Percentiles rank a stretch among this genome's conserved stretches.
These are phyloP conservation scores for Metschnikowia sp. DNA, from an alignment of 805 yeast species.

Conservation along the genomic window DNA sequence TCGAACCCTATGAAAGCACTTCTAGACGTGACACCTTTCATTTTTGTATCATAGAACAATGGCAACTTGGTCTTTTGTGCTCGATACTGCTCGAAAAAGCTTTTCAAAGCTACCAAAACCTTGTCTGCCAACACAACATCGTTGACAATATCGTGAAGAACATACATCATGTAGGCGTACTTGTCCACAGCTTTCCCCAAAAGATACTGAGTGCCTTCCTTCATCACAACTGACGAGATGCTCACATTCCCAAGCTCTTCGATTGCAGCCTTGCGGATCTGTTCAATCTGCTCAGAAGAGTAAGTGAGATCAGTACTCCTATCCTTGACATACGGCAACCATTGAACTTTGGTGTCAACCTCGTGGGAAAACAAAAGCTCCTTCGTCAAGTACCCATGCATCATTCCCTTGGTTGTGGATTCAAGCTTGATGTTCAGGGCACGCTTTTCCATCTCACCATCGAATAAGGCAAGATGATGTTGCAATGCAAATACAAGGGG, in stretches of 20 bases:
- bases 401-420: constrained; percentile 51
- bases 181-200: constrained; percentile 44
- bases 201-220: constrained; percentile 44
- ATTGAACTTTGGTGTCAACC: constrained; percentile 37
- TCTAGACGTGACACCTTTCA: constrained; percentile 53
- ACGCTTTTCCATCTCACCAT: constrained; percentile 23
- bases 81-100: constrained; percentile 41
- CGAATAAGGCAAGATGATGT: constrained; percentile 54
- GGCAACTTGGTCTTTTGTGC: constrained; percentile 45
- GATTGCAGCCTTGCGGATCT: constrained; percentile 45
- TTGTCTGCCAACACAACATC: constrained; percentile 36
- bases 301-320: constrained; percentile 32
- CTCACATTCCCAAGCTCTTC: constrained; percentile 42
- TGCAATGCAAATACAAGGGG: constrained; percentile 63
- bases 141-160: constrained; percentile 45
- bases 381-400: constrained; percentile 45
- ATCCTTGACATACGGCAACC: constrained; percentile 44
- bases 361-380: constrained; percentile 36
- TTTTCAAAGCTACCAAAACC: constrained; percentile 35
- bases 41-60: constrained; percentile 52
- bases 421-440: constrained; percentile 40
- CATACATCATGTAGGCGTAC: constrained; percentile 53
- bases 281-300: constrained; percentile 39
- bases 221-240: constrained; percentile 36
- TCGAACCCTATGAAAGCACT: constrained; percentile 20